phyloP scores from a whole-genome alignment of 768 basidiomycete species.

The Leccinum obscurum region DNA sequence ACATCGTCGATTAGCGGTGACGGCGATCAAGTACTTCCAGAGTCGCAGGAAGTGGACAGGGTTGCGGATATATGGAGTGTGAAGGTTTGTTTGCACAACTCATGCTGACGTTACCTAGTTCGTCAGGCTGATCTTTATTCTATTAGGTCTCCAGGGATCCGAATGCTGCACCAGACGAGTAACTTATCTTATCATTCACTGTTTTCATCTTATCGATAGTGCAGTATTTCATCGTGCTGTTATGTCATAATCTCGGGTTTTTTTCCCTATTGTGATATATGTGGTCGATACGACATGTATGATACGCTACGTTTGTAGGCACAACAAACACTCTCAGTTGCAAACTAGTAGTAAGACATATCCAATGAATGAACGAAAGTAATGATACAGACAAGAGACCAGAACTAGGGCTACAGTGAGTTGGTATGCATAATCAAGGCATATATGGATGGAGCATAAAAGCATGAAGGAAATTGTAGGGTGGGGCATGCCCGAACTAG shows the following conservation, averaged over 20 bases:
- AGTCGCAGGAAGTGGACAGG: slow-evolving; percentile 41
- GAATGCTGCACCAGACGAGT: slow-evolving; percentile 29
- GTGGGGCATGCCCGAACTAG: background rate
- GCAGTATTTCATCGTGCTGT: slow-evolving; percentile 8
- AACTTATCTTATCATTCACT: slow-evolving; percentile 22
- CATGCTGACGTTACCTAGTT: background rate
- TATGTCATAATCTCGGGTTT: slow-evolving; percentile 11
- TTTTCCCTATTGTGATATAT: slow-evolving; percentile 5
- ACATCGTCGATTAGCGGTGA: slow-evolving; percentile 40
- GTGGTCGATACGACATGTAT: background rate
- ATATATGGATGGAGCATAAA: slow-evolving; percentile 1
- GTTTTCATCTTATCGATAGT: slow-evolving; percentile 12
- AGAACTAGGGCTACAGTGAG: slow-evolving; percentile 26
- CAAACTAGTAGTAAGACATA: slow-evolving; percentile 5
- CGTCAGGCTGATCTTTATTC: background rate
- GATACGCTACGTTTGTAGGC: background rate
- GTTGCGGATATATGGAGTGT: slow-evolving; percentile 76
- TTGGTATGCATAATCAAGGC: slow-evolving; percentile 9
- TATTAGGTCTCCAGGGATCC: slow-evolving; percentile 48
- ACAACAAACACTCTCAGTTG: background rate
- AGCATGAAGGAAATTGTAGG: background rate
- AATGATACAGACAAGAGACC: slow-evolving; percentile 18
- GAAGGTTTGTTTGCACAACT: slow-evolving; percentile 49
- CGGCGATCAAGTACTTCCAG: slow-evolving; percentile 33
- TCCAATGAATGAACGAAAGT: slow-evolving; percentile 18